phyloP scores from a whole-genome alignment of 208 protist species.

The Endotrypanum monterogeii region DNA sequence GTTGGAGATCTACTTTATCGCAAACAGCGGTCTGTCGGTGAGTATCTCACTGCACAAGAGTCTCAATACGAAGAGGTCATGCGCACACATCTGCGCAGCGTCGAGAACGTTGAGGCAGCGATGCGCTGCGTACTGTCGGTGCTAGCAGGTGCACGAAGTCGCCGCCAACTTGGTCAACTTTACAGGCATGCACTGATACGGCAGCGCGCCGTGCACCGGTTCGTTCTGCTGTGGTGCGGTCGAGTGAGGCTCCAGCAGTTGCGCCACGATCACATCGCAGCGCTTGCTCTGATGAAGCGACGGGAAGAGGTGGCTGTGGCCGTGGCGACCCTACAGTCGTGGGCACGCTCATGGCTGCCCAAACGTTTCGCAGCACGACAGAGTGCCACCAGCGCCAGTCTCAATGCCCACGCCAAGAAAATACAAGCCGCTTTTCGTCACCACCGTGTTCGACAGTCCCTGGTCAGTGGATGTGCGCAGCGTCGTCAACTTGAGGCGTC shows the following conservation, averaged over 20 bases:
- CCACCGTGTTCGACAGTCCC: constrained; percentile 18
- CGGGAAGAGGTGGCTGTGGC: constrained; percentile 64
- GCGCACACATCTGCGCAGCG: constrained; percentile 7
- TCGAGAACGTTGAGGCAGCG: constrained; percentile 25
- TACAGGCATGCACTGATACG: constrained; percentile 20
- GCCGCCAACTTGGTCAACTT: constrained; percentile 23
- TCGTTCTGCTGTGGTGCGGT: constrained; percentile 42
- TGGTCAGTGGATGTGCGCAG: background rate
- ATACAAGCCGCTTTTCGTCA: constrained; percentile 39
- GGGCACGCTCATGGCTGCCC: constrained; percentile 43
- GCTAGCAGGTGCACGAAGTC: constrained; percentile 49
- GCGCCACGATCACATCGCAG: constrained; percentile 21
- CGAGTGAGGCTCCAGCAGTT: constrained; percentile 21
- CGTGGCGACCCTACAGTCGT: constrained; percentile 45
- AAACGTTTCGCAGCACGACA: constrained; percentile 5
- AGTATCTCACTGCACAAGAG: constrained; percentile 35
- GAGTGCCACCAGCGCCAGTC: background rate
- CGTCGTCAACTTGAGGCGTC: constrained; percentile 8
- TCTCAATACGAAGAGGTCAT: constrained; percentile 28
- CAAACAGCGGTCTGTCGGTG: constrained; percentile 32
- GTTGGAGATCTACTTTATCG: constrained; percentile 11
- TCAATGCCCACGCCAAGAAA: constrained; percentile 16
- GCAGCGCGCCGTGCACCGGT: constrained; percentile 38
- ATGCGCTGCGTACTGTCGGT: constrained; percentile 46
- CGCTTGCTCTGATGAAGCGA: constrained; percentile 32